These are phyloP conservation scores for Venturia nashicola DNA, from an alignment of 2,329 filamentous ascomycete genomes.

Conservation along the genomic window DNA sequence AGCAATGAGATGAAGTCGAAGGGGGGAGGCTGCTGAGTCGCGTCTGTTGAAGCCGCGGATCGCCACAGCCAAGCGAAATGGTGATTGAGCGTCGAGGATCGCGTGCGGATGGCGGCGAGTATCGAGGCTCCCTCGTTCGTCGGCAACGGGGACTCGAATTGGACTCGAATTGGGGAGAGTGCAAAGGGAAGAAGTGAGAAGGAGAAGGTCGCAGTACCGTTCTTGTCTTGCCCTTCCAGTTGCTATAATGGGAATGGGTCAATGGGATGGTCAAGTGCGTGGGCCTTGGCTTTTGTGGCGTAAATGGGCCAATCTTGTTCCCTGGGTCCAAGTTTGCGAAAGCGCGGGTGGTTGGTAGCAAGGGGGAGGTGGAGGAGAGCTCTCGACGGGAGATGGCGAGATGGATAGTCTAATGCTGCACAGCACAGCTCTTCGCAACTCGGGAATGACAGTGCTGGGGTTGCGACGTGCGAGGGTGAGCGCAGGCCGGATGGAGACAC, in stretches of 20 bases:
- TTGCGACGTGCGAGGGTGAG: background rate
- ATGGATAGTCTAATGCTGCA: background rate
- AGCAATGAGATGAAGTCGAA: background rate
- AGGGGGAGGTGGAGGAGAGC: background rate
- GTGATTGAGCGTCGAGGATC: background rate
- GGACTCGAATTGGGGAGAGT: background rate
- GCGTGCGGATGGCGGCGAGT: background rate
- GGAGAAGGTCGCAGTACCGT: background rate
- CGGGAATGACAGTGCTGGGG: background rate
- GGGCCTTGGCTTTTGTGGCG: conserved; percentile 1
- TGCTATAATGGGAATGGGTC: background rate
- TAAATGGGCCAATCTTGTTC: conserved; percentile 1
- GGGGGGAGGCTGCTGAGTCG: background rate
- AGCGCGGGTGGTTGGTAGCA: background rate
- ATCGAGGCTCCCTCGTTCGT: background rate
- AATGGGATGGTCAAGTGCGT: background rate
- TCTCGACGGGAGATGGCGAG: too few species aligned
- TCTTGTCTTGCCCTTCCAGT: background rate
- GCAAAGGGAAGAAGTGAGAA: background rate
- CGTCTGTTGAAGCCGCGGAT: conserved; percentile 1
- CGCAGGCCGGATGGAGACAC: background rate
- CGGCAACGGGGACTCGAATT: background rate
- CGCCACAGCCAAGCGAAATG: conserved; percentile 1
- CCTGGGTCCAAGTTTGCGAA: background rate
- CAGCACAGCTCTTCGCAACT: background rate